Conservation (phyloP, 192 early-diverging fungal genomes). For the Tieghemiomyces parasiticus region DNA sequence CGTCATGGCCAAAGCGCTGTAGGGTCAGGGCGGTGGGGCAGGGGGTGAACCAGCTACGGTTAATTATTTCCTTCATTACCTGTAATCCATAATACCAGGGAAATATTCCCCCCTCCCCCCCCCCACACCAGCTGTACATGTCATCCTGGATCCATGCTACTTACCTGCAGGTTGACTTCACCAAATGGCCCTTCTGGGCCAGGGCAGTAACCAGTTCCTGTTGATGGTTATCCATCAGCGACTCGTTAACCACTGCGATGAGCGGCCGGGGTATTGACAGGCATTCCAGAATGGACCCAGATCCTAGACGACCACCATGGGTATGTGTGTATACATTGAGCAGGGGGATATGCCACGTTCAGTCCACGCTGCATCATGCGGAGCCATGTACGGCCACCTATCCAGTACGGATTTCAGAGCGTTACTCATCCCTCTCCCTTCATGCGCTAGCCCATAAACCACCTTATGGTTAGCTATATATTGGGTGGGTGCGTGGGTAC, state of each 20-base stretch:
- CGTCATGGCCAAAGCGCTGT: no score
- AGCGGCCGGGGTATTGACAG: conserved; percentile 43
- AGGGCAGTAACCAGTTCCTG: conserved; percentile 61
- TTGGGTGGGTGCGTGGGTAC: no score
- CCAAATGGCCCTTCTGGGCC: conserved; percentile 32
- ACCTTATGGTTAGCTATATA: background rate
- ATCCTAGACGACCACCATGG: conserved; percentile 24
- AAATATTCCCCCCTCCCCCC: no score
- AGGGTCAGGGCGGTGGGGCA: no score
- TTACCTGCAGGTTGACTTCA: conserved; percentile 17
- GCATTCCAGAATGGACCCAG: conserved; percentile 77
- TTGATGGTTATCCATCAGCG: conserved; percentile 82
- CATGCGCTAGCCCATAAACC: background rate
- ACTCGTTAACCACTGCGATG: conserved; percentile 59
- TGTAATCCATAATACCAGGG: no score
- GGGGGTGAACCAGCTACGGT: no score
- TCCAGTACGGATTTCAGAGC: background rate
- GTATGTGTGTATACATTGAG: background rate
- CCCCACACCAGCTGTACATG: no score
- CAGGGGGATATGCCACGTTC: no score
- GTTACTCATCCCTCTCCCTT: background rate
- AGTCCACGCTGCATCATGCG: no score
- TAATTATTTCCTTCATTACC: no score
- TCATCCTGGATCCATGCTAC: no score
- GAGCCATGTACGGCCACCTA: background rate